Base-by-base conservation (phyloP, 2,329 filamentous ascomycete species). In the Chaetomium strumarium region DNA sequence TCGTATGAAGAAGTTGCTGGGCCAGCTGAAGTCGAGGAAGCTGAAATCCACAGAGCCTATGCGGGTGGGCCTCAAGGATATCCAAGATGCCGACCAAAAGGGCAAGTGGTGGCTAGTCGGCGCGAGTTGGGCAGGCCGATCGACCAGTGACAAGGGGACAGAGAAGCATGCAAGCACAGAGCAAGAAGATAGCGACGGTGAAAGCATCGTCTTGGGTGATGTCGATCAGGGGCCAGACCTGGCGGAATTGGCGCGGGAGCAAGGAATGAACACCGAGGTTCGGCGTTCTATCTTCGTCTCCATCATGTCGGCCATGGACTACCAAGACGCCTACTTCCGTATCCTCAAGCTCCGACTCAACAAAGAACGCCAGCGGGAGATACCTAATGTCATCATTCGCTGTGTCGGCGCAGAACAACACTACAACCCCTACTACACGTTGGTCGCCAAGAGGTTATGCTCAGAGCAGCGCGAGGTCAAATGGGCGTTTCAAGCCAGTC, bases 101-200 rank as follows among this genome's bases (percentile, higher is more conserved):
- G 93, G 93, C 1, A 96, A 96, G 72, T 99, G 93, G 93, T 99
- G 93, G 93, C 81, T 97, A 17, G 88, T 97, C 5, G 93, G 93
- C 47, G 92, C 93, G n/a, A 96, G 90, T 68, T 96, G 92, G 81
- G 73, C 78, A 4, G 80, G 78, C 20, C 65, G 64, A 29, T 61
- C 63, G 2, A 56, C 58, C 16, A 53, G 49, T 6, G 48, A 58
- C 10, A 61, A 60, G 38, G 41, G 41, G 2, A 37, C 40, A 2
- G 42, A 36, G 20, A 52, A 48, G 43, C n/a, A 39, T 38, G 20
- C 38, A 10, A 39, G n/a, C 9, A 37, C 24, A 5, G 60, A 58
- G 31, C 48, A 61, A 41, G 47, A 56, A 17, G 67, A 70, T 29
- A 59, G 64, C 33, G 69, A 74, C 24, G 70, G 63, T 17, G 51